Base-by-base conservation (phyloP, 1,139 yeast genomes). In the Kodamaea ohmeri region DNA sequence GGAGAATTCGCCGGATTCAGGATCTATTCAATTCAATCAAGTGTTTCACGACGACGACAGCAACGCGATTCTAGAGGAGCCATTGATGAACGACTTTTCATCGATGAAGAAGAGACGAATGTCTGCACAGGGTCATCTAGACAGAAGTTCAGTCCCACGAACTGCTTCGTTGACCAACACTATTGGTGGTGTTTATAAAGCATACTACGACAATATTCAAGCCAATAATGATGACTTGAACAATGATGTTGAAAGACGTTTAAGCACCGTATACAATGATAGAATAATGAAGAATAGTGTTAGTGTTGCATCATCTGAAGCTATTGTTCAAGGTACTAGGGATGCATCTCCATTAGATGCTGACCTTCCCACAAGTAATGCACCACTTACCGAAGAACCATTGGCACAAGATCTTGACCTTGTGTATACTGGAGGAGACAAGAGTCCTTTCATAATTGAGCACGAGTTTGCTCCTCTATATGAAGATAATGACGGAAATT, bases 401-500 rank as follows among this genome's bases (percentile, higher is more conserved):
- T 34, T 32, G 11, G 29, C 42, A 17, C 35, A 36, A 11, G 38
- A 34, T 5, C 32, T 25, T 17, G 37, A 31, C 13, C 28, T 33
- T 5, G 24, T 21, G 25, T 32, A 15, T 24, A 14, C 32, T 7
- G 36, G 38, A n/a, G 37, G 17, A 11, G 38, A 39, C n/a, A 14
- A 27, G 12, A 27, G 30, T 16, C 45, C 45, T 2, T 32, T 44
- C 12, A 36, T 50, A 12, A 44, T 55, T 12, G 63, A 60, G 31
- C 58, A 55, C 26, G 67, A 62, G 26, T 60, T 60, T 48, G 65
- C 66, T 1, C 62, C 67, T 1, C 45, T 63, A 29, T 66, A 66
- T 43, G 51, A 51, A 17, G 75, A 70, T 42, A 57, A 54, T 3
- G 57, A 60, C 1, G 74, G 75, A 2, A 63, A 67, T 40, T 49